Conservation (phyloP, 352 stramenopile genomes). For the Phytophthora colocasiae region DNA sequence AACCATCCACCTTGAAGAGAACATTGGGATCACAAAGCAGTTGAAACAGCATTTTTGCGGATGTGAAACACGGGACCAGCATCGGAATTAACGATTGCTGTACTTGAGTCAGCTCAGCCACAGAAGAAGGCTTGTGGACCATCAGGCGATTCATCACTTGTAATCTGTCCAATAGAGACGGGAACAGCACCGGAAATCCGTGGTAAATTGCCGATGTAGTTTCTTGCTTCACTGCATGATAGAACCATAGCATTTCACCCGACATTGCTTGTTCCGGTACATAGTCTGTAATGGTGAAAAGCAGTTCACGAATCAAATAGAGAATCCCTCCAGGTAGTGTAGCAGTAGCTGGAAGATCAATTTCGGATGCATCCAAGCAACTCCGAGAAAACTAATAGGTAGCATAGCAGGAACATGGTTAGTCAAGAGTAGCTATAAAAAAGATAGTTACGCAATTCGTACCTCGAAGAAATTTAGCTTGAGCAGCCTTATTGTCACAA, state of each 20-base stretch:
- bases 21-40: constrained; percentile 64
- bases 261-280: constrained; percentile 29
- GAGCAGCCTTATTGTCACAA: constrained; percentile 75
- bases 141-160: constrained; percentile 86
- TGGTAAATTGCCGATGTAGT: constrained; percentile 79
- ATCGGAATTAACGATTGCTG: constrained; percentile 81
- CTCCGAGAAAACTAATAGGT: constrained; percentile 70
- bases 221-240: constrained; percentile 83
- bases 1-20: constrained; percentile 27
- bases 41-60: constrained; percentile 85
- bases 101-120: constrained; percentile 37
- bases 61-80: constrained; percentile 86
- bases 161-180: constrained; percentile 78
- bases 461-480: constrained; percentile 93
- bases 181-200: constrained; percentile 82
- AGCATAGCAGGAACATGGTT: constrained; percentile 2
- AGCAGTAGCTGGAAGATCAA: constrained; percentile 50
- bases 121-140: constrained; percentile 36
- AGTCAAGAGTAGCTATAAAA: neutral
- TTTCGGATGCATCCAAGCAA: constrained; percentile 63
- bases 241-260: constrained; percentile 70
- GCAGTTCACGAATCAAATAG: constrained; percentile 60
- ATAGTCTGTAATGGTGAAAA: constrained; percentile 78
- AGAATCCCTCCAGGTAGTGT: constrained; percentile 56
- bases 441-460: constrained; percentile 3